Conservation (phyloP, 805 yeast species). For the Wickerhamomyces ciferrii region DNA sequence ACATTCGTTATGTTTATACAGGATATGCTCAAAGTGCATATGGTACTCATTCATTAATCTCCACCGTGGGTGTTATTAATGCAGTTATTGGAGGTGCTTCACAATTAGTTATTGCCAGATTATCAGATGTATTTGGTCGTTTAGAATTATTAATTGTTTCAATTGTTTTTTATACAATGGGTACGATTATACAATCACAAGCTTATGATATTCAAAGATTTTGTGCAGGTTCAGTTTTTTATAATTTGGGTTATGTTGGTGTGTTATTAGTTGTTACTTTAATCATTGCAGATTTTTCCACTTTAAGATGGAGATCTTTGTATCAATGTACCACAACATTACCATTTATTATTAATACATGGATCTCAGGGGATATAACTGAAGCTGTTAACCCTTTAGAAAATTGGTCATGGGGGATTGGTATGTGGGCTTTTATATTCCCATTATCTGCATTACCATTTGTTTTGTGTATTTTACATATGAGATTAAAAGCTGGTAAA, state of each 20-base stretch:
- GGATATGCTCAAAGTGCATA: constrained; percentile 52
- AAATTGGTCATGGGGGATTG: constrained; percentile 70
- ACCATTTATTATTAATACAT: constrained; percentile 72
- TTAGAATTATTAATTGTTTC: constrained; percentile 43
- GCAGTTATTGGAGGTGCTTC: constrained; percentile 65
- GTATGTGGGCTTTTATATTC: constrained; percentile 76
- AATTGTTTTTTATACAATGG: constrained; percentile 51
- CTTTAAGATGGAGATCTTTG: constrained; percentile 65
- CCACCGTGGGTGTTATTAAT: constrained; percentile 55
- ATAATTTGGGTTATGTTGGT: constrained; percentile 57
- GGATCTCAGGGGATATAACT: constrained; percentile 64
- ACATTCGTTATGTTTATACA: constrained; percentile 43
- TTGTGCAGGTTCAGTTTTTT: constrained; percentile 60
- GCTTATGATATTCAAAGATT: constrained; percentile 51
- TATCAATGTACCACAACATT: constrained; percentile 61
- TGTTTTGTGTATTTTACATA: constrained; percentile 44
- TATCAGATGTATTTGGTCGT: constrained; percentile 66
- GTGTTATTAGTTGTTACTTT: constrained; percentile 50
- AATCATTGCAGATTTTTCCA: constrained; percentile 61
- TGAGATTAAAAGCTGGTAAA: constrained; percentile 47
- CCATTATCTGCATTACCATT: constrained; percentile 62
- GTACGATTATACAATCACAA: constrained; percentile 60
- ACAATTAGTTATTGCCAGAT: constrained; percentile 57
- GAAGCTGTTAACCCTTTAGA: constrained; percentile 26
- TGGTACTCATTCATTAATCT: constrained; percentile 44